phyloP scores from a whole-genome alignment of 139 green algal species.

The Coelastrella sp. region DNA sequence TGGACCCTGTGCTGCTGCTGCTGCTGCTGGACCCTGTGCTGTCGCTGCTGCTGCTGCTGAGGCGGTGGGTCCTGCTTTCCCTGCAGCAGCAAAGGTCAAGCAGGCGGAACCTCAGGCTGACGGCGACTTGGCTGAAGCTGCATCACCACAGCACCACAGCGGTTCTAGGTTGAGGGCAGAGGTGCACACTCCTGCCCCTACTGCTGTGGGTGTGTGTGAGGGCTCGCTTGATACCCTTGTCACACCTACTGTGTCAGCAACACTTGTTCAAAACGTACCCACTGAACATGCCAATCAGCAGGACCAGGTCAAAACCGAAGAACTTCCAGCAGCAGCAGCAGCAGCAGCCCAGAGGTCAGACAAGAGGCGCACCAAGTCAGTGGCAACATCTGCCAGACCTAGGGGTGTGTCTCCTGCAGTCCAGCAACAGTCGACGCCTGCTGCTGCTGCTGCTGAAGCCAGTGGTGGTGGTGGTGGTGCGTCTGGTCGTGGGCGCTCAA shows the following conservation, averaged over 20 bases:
- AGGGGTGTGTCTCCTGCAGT: background rate
- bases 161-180: too few relatives aligned
- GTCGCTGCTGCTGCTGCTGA: conserved; percentile 17
- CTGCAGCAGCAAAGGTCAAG: background rate
- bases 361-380: background rate
- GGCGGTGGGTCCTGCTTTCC: background rate
- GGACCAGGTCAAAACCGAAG: background rate
- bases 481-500: background rate
- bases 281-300: background rate
- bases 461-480: too few relatives aligned
- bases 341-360: background rate
- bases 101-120: background rate
- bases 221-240: background rate
- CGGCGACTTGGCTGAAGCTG: background rate
- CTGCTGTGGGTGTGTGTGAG: background rate
- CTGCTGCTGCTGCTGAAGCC: background rate
- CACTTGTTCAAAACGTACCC: background rate
- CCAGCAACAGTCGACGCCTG: background rate
- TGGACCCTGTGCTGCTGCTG: background rate
- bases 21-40: background rate
- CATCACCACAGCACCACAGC: too few relatives aligned
- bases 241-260: background rate
- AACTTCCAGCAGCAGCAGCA: background rate
- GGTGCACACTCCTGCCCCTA: background rate
- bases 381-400: conserved; percentile 4